Evolutionary conservation across 1,284 basidiomycete genomes (phyloP), one percentile per base, ranked within the genome.

Genomic region (Chiua sp.): DNA sequence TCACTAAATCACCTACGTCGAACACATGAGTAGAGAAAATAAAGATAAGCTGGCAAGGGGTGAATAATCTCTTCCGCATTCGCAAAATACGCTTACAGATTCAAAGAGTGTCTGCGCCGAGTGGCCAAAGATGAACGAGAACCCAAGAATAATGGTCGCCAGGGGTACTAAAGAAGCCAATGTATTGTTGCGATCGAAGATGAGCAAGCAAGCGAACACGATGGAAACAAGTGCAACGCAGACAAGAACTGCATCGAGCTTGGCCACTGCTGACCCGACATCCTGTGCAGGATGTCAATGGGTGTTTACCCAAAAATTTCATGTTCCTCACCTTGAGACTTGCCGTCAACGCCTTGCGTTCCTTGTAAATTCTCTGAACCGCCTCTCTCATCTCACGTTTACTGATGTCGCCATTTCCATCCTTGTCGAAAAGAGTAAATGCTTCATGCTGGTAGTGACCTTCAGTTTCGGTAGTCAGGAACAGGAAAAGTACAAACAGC

Each of bases 361-460:
- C 92, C 55, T 84, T 80, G 70, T 94, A 94, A 55, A 94, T 93
- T 35, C 91, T 79, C 67, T 92, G 88, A 4, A 94, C 92, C 2
- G 89, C 91, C 69, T 92, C 90, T 48, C 92, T 84, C 91, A 94
- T 94, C 77, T 94, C 92, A 37, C 79, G 81, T 72, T 88, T 92
- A 20, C 81, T 83, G 59, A 94, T 91, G 67, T 94, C 92, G 12
- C 92, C 93, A 67, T 94, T 94, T 18, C 83, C 86, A 70, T 94
- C 93, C 69, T 90, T 90, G 72, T 94, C 93, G 63, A 94, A 94
- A 8, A 93, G 68, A 22, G 79, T 77, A 66, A 94, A 94, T 3
- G 92, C 92, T 30, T 84, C 82, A 60, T 86, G 82, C 86, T 90
- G 57, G n/a, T 22, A 16, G 32, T 54, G 53, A 39, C 48, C 23